Conservation (phyloP, 106 monocot genomes). For the Dendrobium huoshanense region DNA sequence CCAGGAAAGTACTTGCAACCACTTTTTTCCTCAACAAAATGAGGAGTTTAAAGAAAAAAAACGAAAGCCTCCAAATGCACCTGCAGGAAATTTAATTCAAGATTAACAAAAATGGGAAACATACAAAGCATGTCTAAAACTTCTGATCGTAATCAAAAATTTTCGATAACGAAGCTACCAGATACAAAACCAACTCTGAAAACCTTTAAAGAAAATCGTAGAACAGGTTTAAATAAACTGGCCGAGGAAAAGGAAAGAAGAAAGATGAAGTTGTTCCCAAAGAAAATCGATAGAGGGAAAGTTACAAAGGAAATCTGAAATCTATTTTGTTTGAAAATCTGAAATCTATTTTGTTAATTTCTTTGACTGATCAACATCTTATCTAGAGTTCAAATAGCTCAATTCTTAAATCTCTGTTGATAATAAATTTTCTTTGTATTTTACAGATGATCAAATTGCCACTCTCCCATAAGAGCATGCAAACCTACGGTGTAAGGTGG, state of each 20-base stretch:
- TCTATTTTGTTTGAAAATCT: no score
- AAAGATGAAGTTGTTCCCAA: background rate
- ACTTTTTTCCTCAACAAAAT: background rate
- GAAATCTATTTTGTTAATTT: no score
- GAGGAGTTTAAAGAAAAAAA: background rate
- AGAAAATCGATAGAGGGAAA: background rate
- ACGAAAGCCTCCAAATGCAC: slow-evolving; percentile 37
- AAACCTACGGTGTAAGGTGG: no score
- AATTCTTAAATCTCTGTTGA: no score
- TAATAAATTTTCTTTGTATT: no score
- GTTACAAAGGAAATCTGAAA: background rate
- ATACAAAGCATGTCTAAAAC: background rate
- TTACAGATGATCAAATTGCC: no score
- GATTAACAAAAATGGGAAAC: background rate
- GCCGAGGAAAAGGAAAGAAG: background rate
- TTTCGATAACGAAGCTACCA: background rate
- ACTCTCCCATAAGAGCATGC: no score
- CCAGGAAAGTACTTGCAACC: background rate
- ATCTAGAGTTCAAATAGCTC: no score
- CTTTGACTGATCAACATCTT: no score
- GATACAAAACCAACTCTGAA: background rate
- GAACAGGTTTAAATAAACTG: background rate
- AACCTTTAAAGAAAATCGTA: background rate
- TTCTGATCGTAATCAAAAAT: background rate
- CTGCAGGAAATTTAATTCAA: slow-evolving; percentile 13